Percentiles rank a stretch among this genome's conserved stretches.
phyloP scores from a whole-genome alignment of 1,284 basidiomycete genomes.

The Bothia castanella region DNA sequence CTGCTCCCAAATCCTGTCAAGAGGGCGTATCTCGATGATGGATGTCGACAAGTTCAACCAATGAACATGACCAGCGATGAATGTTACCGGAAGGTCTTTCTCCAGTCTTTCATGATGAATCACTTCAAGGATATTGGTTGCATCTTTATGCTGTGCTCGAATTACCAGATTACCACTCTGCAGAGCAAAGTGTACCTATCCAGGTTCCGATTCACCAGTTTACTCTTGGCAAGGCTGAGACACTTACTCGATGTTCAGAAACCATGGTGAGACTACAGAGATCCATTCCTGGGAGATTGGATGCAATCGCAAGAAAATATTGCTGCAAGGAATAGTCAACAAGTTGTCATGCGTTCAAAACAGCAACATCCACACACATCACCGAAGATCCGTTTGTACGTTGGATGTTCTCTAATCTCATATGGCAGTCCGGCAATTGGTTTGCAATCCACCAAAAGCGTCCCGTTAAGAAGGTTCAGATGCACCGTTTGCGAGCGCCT shows the following conservation, averaged over 20 bases:
- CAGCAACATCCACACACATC: constrained; percentile 17
- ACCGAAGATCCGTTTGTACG: constrained; percentile 32
- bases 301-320: constrained; percentile 35
- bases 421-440: constrained; percentile 37
- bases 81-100: constrained; percentile 36
- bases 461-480: constrained; percentile 3
- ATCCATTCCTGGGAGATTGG: constrained; percentile 34
- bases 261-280: constrained; percentile 30
- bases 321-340: constrained; percentile 22
- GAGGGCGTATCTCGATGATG: constrained; percentile 38
- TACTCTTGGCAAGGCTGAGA: too few relatives aligned
- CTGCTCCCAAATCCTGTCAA: constrained; percentile 20
- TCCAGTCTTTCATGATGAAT: constrained; percentile 34
- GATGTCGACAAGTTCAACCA: constrained; percentile 35
- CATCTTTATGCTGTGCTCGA: constrained; percentile 17
- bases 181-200: constrained; percentile 33
- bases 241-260: constrained; percentile 17
- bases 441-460: constrained; percentile 28
- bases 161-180: constrained; percentile 26
- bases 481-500: background rate
- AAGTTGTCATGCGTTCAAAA: too few relatives aligned
- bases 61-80: constrained; percentile 35
- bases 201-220: background rate
- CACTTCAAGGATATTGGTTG: constrained; percentile 28
- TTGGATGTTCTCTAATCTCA: constrained; percentile 27